These are phyloP conservation scores for Gossypium laxum DNA, from an alignment of 441 rosid genomes.

Conservation along the genomic window DNA sequence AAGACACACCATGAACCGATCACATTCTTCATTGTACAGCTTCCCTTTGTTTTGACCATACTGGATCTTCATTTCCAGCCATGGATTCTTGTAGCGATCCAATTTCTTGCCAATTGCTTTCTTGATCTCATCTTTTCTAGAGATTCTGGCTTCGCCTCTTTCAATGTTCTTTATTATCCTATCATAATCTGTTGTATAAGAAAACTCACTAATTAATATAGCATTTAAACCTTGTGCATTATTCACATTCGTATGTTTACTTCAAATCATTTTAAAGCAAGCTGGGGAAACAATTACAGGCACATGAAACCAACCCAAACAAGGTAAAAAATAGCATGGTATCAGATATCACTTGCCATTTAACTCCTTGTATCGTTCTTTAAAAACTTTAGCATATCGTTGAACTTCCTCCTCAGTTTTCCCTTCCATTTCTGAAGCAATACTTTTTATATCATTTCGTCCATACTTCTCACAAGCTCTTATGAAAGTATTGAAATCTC, in stretches of 20 bases:
- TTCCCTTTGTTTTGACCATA: constrained; percentile 98
- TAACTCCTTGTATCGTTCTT: constrained; percentile 84
- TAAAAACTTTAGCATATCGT: constrained; percentile 76
- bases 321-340: neutral
- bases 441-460: constrained; percentile 62
- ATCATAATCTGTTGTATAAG: constrained; percentile 52
- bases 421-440: constrained; percentile 93
- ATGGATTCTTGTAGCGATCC: constrained; percentile 96
- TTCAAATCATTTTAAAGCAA: too few relatives aligned
- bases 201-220: neutral
- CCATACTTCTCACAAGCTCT: constrained; percentile 97
- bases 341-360: constrained; percentile 40
- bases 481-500: constrained; percentile 81
- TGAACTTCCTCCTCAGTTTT: constrained; percentile 88
- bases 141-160: constrained; percentile 90
- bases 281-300: neutral
- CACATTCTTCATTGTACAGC: constrained; percentile 95
- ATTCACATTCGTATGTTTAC: too few relatives aligned
- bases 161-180: constrained; percentile 96
- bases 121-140: constrained; percentile 96
- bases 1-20: constrained; percentile 76
- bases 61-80: constrained; percentile 96
- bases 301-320: neutral
- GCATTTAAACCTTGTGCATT: neutral
- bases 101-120: constrained; percentile 93